Conservation (phyloP, 2,329 filamentous ascomycete species). For the Leptodontidium sp. region DNA sequence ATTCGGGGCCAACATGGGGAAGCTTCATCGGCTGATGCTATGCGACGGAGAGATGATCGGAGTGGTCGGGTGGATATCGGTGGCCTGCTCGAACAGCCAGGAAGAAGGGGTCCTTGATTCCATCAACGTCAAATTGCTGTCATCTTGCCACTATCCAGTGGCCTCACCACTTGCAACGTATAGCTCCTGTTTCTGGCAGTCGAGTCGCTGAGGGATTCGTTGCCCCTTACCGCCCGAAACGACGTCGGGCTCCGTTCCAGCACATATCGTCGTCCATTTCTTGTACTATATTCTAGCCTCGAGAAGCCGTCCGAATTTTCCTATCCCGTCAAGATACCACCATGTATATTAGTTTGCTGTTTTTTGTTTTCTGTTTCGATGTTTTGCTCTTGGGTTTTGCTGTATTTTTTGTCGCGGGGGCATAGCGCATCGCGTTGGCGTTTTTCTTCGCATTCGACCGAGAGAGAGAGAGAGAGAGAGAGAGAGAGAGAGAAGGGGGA, state of each 20-base stretch:
- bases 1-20: constrained; percentile 50
- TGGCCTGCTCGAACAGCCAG: constrained; percentile 67
- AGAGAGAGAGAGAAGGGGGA: neutral
- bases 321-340: constrained; percentile 40
- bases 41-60: constrained; percentile 57
- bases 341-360: constrained; percentile 37
- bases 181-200: neutral
- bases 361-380: constrained; percentile 11
- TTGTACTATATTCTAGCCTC: constrained; percentile 38
- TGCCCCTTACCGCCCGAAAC: constrained; percentile 1
- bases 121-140: neutral
- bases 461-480: neutral
- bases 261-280: constrained; percentile 29
- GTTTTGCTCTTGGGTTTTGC: constrained; percentile 3
- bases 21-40: constrained; percentile 39
- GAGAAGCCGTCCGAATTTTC: constrained; percentile 21
- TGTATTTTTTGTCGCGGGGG: constrained; percentile 21
- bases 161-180: neutral
- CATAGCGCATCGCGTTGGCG: constrained; percentile 29
- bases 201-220: neutral
- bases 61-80: constrained; percentile 66
- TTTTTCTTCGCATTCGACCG: constrained; percentile 16
- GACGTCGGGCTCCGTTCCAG: constrained; percentile 7
- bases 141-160: neutral
- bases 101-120: constrained; percentile 26